Conservation (phyloP, 441 rosid species). For the Populus trichocarpa region DNA sequence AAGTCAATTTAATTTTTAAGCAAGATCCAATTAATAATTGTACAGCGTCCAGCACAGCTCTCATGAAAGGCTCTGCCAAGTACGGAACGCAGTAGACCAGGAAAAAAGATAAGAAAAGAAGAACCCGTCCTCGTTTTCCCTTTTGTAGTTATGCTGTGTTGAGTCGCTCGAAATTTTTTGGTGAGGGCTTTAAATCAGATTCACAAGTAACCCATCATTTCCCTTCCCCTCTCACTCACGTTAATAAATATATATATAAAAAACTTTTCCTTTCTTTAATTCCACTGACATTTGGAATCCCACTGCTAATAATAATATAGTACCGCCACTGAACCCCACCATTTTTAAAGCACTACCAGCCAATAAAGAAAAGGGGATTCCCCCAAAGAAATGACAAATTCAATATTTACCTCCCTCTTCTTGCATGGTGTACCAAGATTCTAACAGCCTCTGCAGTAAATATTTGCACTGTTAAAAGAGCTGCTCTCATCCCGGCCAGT, state of each 20-base stretch:
- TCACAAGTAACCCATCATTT: constrained; percentile 15
- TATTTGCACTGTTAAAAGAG: not conserved
- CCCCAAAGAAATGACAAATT: not conserved
- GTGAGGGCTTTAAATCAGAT: constrained; percentile 5
- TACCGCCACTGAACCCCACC: not conserved
- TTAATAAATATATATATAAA: too few species aligned
- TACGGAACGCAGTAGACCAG: not conserved
- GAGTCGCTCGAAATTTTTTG: not conserved
- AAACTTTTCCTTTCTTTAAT: not conserved
- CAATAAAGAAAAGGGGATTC: not conserved
- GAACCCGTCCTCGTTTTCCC: not conserved
- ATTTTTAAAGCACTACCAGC: not conserved
- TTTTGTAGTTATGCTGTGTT: not conserved
- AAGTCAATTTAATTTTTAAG: too few species aligned
- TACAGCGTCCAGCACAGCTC: not conserved
- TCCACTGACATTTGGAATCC: constrained; percentile 21
- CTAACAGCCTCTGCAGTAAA: not conserved
- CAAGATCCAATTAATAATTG: too few species aligned
- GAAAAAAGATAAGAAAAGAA: too few species aligned
- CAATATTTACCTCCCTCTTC: not conserved
- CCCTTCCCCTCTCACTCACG: not conserved
- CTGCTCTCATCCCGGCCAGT: not conserved
- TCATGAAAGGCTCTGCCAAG: not conserved
- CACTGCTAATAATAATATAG: constrained; percentile 10
- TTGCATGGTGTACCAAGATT: not conserved